Evolutionary conservation across 129 eudicot genomes (phyloP).

Genomic region (Pseudognaphalium luteoalbum): DNA sequence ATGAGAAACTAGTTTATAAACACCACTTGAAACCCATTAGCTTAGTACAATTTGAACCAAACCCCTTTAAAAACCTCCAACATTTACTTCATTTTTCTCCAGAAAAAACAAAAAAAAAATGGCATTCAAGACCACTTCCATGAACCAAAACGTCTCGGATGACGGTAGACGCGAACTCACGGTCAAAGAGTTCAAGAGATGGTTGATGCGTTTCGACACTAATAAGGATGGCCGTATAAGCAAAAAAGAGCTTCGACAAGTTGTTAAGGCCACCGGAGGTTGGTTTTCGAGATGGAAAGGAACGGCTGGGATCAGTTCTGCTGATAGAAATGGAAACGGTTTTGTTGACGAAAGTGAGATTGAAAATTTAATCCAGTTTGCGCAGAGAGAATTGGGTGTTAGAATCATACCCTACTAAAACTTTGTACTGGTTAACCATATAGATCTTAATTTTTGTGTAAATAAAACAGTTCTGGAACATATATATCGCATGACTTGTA

Average conservation of each 20-base stretch:
- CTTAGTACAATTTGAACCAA: constrained; percentile 6
- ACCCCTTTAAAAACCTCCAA: background rate
- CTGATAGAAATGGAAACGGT: constrained; percentile 43
- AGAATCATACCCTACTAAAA: constrained; percentile 36
- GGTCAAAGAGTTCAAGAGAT: constrained; percentile 43
- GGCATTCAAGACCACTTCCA: constrained; percentile 34
- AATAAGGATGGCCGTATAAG: constrained; percentile 46
- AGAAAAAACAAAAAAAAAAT: too few relatives aligned
- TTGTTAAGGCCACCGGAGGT: constrained; percentile 43
- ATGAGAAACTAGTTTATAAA: background rate
- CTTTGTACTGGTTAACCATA: constrained; percentile 13
- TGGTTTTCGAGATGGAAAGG: constrained; percentile 44
- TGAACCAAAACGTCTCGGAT: constrained; percentile 17
- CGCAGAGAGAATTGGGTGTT: constrained; percentile 41
- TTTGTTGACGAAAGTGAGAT: constrained; percentile 42
- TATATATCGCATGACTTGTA: constrained; percentile 23
- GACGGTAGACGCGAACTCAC: constrained; percentile 47
- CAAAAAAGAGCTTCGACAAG: constrained; percentile 37
- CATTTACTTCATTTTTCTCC: background rate
- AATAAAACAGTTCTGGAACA: constrained; percentile 30
- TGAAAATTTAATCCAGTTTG: constrained; percentile 44
- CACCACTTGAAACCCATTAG: background rate
- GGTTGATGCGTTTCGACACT: constrained; percentile 43
- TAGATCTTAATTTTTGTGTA: constrained; percentile 31
- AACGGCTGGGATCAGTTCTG: constrained; percentile 31